A percentile compares a stretch with the other conserved stretches of the same genome.
Evolutionary conservation across 371 early-diverging fungal genomes (phyloP).

Genomic region (Apophysomyces trapeziformis): DNA sequence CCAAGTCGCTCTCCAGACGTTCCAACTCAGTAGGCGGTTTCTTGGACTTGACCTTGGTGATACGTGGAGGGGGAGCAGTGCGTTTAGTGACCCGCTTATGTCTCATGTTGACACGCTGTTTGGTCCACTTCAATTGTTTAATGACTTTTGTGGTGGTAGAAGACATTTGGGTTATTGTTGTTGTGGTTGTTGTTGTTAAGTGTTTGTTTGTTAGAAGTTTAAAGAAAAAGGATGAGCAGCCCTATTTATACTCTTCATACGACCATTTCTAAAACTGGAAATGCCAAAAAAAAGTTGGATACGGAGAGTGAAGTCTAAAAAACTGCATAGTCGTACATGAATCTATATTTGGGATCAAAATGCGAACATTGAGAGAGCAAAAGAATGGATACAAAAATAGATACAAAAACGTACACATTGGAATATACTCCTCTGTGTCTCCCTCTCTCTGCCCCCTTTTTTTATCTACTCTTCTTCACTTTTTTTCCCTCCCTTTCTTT

Average conservation of each 20-base stretch:
- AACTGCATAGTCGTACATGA: not conserved
- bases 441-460: too few species aligned
- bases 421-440: too few species aligned
- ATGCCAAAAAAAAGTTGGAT: not conserved
- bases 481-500: too few species aligned
- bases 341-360: slow-evolving; percentile 3
- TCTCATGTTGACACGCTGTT: not conserved
- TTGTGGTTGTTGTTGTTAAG: not conserved
- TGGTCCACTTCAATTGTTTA: not conserved
- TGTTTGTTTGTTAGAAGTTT: not conserved
- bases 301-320: slow-evolving; percentile 2
- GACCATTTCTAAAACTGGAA: not conserved
- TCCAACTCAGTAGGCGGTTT: slow-evolving; percentile 6
- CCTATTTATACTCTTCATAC: slow-evolving; percentile 4
- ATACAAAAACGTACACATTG: too few species aligned
- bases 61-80: not conserved
- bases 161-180: not conserved
- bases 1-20: slow-evolving; percentile 40
- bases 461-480: too few species aligned
- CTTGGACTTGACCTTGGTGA: not conserved
- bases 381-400: too few species aligned
- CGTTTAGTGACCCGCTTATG: not conserved
- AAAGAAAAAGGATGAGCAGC: not conserved
- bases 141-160: slow-evolving; percentile 2
- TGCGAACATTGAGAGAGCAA: not conserved